Evolutionary conservation across 164 flowering plant species (phyloP).

Genomic region (Annona cherimola): DNA sequence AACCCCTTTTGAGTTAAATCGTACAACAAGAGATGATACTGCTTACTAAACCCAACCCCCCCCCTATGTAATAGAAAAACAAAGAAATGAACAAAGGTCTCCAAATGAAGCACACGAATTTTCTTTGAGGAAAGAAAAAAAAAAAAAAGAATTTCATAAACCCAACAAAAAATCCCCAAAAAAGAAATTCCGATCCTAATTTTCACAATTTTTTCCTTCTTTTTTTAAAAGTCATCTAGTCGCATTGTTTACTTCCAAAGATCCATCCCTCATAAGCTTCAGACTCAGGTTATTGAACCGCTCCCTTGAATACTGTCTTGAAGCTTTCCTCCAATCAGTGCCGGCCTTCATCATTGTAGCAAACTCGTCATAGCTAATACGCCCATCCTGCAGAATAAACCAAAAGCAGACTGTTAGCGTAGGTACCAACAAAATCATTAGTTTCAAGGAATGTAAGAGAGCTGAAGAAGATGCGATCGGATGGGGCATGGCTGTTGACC

Average conservation of each 20-base stretch:
- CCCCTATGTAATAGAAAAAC: neutral
- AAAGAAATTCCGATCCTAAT: neutral
- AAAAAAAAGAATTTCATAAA: conserved; percentile 5
- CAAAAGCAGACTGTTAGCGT: neutral
- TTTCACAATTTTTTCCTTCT: neutral
- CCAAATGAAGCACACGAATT: neutral
- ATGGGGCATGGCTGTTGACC: conserved; percentile 35
- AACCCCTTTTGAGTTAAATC: neutral
- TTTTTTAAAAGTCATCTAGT: conserved; percentile 13
- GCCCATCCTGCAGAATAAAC: conserved; percentile 54
- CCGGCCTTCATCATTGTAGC: conserved; percentile 85
- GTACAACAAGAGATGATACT: neutral
- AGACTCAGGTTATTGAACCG: conserved; percentile 70
- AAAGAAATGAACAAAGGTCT: neutral
- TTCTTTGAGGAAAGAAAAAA: neutral
- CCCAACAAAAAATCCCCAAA: conserved; percentile 7
- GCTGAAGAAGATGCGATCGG: neutral
- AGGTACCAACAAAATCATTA: neutral
- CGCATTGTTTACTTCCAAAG: conserved; percentile 36
- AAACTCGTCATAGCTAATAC: conserved; percentile 79
- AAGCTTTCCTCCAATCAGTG: conserved; percentile 91
- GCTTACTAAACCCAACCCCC: neutral
- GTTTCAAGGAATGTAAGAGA: neutral
- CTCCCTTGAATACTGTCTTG: conserved; percentile 81
- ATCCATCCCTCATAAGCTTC: conserved; percentile 62